Evolutionary conservation across 176 grass and related monocot species (phyloP).

Genomic region (Pharus latifolius): DNA sequence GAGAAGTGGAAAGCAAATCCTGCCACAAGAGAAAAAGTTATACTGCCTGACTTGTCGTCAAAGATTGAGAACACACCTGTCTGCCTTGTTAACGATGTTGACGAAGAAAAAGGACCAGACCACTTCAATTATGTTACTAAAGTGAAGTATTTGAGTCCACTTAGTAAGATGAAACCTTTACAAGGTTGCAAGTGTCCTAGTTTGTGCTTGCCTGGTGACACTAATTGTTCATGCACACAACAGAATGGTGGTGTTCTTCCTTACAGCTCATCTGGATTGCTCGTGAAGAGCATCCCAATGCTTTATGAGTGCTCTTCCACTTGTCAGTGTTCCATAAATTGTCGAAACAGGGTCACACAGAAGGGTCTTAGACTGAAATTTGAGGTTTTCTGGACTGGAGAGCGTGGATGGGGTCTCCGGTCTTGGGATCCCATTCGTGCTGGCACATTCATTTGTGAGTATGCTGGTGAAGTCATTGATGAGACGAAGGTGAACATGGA

Average conservation of each 20-base stretch:
- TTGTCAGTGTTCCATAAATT: constrained; percentile 36
- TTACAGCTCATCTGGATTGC: constrained; percentile 29
- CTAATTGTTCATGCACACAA: constrained; percentile 29
- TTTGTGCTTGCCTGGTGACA: constrained; percentile 54
- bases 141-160: constrained; percentile 18
- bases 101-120: constrained; percentile 10
- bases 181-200: constrained; percentile 37
- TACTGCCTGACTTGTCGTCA: constrained; percentile 34
- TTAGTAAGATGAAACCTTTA: constrained; percentile 7
- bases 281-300: constrained; percentile 22
- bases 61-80: constrained; percentile 37
- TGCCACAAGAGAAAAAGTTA: constrained; percentile 22
- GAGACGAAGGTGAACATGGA: constrained; percentile 14
- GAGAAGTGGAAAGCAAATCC: constrained; percentile 65
- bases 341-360: constrained; percentile 47
- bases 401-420: constrained; percentile 52
- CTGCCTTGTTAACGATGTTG: constrained; percentile 49
- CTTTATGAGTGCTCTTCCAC: constrained; percentile 41
- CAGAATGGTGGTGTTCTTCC: constrained; percentile 42
- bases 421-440: constrained; percentile 59
- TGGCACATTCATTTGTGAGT: constrained; percentile 57
- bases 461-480: constrained; percentile 37
- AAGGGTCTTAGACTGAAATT: constrained; percentile 42
- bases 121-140: constrained; percentile 43
- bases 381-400: constrained; percentile 47